Conservation (phyloP, 495 filamentous ascomycete genomes). For the Aspergillus campestris region DNA sequence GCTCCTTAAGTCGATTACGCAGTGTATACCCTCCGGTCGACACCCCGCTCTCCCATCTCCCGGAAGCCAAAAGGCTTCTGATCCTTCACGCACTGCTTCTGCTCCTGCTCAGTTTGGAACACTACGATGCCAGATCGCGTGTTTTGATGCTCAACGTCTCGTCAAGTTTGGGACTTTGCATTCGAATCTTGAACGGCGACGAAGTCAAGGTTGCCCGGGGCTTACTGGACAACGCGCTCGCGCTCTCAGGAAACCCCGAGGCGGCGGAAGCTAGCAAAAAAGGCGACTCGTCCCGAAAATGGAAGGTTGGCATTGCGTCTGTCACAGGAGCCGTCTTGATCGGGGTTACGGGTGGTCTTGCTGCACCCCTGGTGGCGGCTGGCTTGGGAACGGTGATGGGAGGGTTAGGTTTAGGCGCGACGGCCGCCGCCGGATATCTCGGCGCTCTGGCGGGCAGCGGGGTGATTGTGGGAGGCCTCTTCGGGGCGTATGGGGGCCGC, state of each 20-base stretch:
- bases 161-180: conserved; percentile 57
- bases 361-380: conserved; percentile 73
- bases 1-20: conserved; percentile 25
- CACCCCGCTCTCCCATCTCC: conserved; percentile 32
- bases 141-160: conserved; percentile 62
- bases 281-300: conserved; percentile 54
- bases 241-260: conserved; percentile 60
- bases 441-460: conserved; percentile 70
- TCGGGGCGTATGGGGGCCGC: conserved; percentile 80
- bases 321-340: conserved; percentile 71
- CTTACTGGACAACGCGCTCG: conserved; percentile 62
- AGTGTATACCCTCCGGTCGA: conserved; percentile 39
- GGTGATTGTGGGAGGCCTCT: conserved; percentile 71
- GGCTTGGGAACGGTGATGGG: conserved; percentile 77
- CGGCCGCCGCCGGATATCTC: conserved; percentile 69
- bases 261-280: conserved; percentile 60
- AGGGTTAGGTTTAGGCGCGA: conserved; percentile 68
- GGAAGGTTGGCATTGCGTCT: conserved; percentile 78
- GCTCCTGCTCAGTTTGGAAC: conserved; percentile 68
- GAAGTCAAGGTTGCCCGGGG: conserved; percentile 68
- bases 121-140: conserved; percentile 69
- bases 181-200: conserved; percentile 56
- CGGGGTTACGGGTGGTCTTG: conserved; percentile 71
- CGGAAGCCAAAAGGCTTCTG: conserved; percentile 35
- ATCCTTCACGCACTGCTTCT: conserved; percentile 58